These are phyloP conservation scores for Aspergillus oerlinghausenensis DNA, from an alignment of 2,329 filamentous ascomycete genomes.

Conservation along the genomic window DNA sequence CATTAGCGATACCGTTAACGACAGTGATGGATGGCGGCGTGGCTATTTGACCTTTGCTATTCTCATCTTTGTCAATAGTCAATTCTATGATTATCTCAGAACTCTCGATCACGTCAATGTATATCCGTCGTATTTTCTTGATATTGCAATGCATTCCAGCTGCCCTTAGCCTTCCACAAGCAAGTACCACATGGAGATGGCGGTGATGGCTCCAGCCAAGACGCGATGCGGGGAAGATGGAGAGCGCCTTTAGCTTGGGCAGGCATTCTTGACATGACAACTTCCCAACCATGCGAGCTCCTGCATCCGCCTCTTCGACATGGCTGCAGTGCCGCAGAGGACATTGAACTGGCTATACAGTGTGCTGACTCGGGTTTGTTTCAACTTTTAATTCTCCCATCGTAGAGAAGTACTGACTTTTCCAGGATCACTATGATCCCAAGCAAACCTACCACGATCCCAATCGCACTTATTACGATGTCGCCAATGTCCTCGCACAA, in stretches of 20 bases:
- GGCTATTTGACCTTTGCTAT: constrained; percentile 1
- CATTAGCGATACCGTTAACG: constrained; percentile 10
- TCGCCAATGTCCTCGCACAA: constrained; percentile 73
- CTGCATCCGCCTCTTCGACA: constrained; percentile 22
- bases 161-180: neutral
- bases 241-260: neutral
- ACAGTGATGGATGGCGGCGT: constrained; percentile 2
- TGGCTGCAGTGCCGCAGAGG: constrained; percentile 74
- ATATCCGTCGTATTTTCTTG: no score
- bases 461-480: constrained; percentile 87
- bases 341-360: constrained; percentile 94
- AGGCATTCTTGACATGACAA: neutral
- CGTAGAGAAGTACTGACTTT: constrained; percentile 5
- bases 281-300: constrained; percentile 13
- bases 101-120: neutral
- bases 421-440: constrained; percentile 34
- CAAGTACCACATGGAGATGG: no score
- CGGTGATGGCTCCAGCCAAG: neutral
- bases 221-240: neutral
- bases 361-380: constrained; percentile 68
- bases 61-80: neutral
- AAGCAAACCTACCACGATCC: constrained; percentile 86
- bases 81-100: neutral
- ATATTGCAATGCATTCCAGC: neutral
- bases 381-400: constrained; percentile 3